Conservation (phyloP, 768 basidiomycete species). For the Termitomyces sp. region DNA sequence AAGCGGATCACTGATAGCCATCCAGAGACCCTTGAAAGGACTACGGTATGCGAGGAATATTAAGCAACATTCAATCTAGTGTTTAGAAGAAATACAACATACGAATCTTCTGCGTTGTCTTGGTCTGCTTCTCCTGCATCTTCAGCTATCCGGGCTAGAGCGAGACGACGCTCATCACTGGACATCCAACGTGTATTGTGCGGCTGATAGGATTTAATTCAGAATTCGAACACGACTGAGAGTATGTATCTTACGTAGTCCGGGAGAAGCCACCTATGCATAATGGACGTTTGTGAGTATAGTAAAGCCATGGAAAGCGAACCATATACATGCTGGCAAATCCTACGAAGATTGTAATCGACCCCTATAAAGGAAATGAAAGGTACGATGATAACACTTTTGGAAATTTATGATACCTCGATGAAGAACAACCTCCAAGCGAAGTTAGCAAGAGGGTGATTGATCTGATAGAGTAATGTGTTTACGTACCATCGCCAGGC, state of each 20-base stretch:
- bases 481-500: slow-evolving; percentile 63
- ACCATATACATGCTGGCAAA: slow-evolving; percentile 47
- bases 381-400: not conserved
- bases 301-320: too few relatives aligned
- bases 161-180: slow-evolving; percentile 48
- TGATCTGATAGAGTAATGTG: too few relatives aligned
- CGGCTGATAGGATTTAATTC: slow-evolving; percentile 34
- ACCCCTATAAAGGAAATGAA: slow-evolving; percentile 34
- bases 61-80: not conserved
- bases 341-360: slow-evolving; percentile 61
- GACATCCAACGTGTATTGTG: slow-evolving; percentile 62
- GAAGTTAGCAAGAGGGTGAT: too few relatives aligned
- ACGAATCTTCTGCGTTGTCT: slow-evolving; percentile 58
- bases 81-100: slow-evolving; percentile 20
- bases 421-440: slow-evolving; percentile 63
- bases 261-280: slow-evolving; percentile 55
- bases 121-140: slow-evolving; percentile 67
- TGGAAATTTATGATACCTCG: slow-evolving; percentile 38
- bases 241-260: slow-evolving; percentile 47
- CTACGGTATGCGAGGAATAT: slow-evolving; percentile 24
- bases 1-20: slow-evolving; percentile 56
- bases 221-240: not conserved
- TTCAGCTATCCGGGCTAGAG: slow-evolving; percentile 63
- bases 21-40: slow-evolving; percentile 45
- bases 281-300: not conserved